Evolutionary conservation across 768 basidiomycete species (phyloP), one percentile per base, ranked within the genome.

Genomic region (Sarcodon sp.): DNA sequence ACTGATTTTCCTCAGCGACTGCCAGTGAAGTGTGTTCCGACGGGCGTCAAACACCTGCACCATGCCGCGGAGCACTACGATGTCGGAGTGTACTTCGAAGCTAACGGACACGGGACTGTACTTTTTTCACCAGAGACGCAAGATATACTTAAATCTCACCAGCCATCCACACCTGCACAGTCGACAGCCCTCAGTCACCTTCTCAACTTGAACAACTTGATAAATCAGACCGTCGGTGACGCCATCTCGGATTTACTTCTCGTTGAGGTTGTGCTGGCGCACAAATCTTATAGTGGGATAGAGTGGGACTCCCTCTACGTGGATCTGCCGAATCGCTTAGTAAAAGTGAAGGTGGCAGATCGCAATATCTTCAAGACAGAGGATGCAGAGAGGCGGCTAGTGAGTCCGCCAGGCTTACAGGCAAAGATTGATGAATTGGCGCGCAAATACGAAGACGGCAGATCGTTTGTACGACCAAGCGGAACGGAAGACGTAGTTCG

Each of bases 81-180:
- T 60, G 75, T 99, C 48, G 96, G 96, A n/a, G 89, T 99, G 41
- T 99, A 99, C 67, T 99, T 99, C 58, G 96, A 99, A 64, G 96
- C 96, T 33, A 99, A 99, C 61, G 96, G 96, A 2, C 96, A 99
- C 57, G 96, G 96, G 33, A 99, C 96, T 3, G 90, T 98, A 43
- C 65, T 98, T 48, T 98, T 99, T 69, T 97, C 96, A 10, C 76
- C 73, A 6, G 62, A 73, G 15, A 85, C 90, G 3, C 72, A 83
- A 48, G 68, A 76, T 18, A 73, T 63, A 41, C 70, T 99, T 36
- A 57, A 67, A 32, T 64, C 67, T 18, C 69, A 87, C 58, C 70
- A 85, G 54, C 84, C 94, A 2, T 75, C 79, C 36, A 88, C 88
- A 2, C 81, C 87, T 16, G 84, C 86, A 8, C 89, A 94, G 56